Evolutionary conservation across 2,329 filamentous ascomycete species (phyloP).

Genomic region (Westerdykella sp.): DNA sequence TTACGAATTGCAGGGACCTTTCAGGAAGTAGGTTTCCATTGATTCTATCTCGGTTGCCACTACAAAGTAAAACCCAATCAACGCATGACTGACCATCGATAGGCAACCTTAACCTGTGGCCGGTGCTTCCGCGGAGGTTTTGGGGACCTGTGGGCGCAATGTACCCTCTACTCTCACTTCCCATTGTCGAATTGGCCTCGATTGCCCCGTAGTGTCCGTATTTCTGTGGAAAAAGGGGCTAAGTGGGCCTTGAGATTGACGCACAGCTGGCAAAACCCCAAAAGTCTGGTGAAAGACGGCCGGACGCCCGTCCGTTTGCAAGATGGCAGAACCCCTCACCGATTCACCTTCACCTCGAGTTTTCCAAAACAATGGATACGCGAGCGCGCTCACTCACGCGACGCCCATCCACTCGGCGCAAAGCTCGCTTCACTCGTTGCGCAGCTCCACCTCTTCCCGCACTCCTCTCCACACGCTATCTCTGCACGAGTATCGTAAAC

Average conservation of each 20-base stretch:
- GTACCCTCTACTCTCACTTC: neutral
- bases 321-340: slow-evolving; percentile 17
- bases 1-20: too few species aligned
- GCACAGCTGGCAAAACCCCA: neutral
- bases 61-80: too few species aligned
- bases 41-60: too few species aligned
- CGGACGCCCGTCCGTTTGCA: slow-evolving; percentile 1
- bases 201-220: neutral
- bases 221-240: neutral
- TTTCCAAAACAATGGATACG: neutral
- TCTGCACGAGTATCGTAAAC: slow-evolving; percentile 37
- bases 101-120: neutral
- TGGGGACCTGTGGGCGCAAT: neutral
- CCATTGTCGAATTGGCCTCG: neutral
- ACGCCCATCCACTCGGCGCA: slow-evolving; percentile 36
- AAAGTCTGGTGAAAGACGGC: neutral
- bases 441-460: slow-evolving; percentile 26
- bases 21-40: too few species aligned
- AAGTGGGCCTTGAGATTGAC: neutral
- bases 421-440: slow-evolving; percentile 22
- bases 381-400: slow-evolving; percentile 14
- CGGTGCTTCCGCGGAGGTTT: neutral
- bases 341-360: slow-evolving; percentile 22
- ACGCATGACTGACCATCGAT: too few species aligned
- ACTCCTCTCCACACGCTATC: slow-evolving; percentile 32